Evolutionary conservation across 805 yeast genomes (phyloP), one percentile per base, ranked within the genome.

Genomic region (Metschnikowia borealis): DNA sequence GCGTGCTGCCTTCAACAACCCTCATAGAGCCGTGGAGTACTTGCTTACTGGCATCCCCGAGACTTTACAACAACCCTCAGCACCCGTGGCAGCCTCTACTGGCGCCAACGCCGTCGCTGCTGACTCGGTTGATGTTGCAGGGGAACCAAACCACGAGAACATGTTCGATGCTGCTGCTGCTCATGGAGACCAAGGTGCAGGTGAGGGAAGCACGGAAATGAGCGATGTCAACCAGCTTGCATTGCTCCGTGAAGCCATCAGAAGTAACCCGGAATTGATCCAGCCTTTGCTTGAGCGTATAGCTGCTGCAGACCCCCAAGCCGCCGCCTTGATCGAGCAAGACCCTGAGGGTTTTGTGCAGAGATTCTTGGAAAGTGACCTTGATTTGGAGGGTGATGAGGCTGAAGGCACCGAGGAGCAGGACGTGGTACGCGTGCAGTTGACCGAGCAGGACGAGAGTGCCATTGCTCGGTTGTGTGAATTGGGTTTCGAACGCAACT

Each of bases 21-120:
- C 99, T 18, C 98, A 92, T 66, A 83, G 99, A 62, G 99, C 99
- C 0, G 98, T 94, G 13, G 99, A 94, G 66, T 91, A 92, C 66
- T 75, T 94, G 46, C 73, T 94, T 56, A 89, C 91, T 43, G 98
- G 97, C 2, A 81, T 92, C 40, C 96, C 97, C 20, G 92, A 85
- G 61, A 66, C 73, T 31, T 67, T 80, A 54, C 78, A 68, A 54
- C 71, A 64, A 15, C 71, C 68, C 15, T 65, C 64, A 23, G 60
- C 62, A 10, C 53, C 55, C 11, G 44, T 49, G 14, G 44, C 46
- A 5, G 55, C 62, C 3, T 60, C 68, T 15, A 62, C 21, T 4
- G 46, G 54, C 20, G 55, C 62, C 11, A 59, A 45, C 15, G 47
- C 59, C 10, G 62, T 59, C 7, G 50, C 54, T 23, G 54, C 54